Base-by-base conservation (phyloP, 2,329 filamentous ascomycete species). In the Fusarium sp. region DNA sequence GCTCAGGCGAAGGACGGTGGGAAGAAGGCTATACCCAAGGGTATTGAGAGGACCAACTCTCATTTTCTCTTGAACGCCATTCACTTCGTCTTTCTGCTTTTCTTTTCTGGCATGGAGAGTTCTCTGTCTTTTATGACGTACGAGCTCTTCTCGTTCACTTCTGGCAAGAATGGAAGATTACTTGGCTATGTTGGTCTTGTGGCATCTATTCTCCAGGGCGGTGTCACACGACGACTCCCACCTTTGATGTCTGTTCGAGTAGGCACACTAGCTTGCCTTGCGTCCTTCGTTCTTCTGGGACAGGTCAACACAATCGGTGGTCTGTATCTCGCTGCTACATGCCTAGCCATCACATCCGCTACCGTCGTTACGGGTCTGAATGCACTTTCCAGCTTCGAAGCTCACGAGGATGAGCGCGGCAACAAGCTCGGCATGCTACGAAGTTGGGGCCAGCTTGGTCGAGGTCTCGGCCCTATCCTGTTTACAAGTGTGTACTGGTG, bases 401-500 rank as follows among this genome's bases (percentile, higher is more conserved):
- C 95, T 1, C 87, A 86, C 49, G 91, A 92, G 68, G 89, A 88
- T 42, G 95, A 98, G 83, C 88, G 96, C 44, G 96, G 96, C 6
- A 91, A 91, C 52, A 97, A 97, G 79, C 85, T 99, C 58, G 96
- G 96, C 7, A 92, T 94, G 65, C 88, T 98, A 75, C 88, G 96
- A 33, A 90, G 88, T 75, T 91, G 87, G 91, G 96, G 96, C 10
- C 96, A 99, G 85, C 88, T 95, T 8, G 96, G 96, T 6, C 89
- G 96, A 38, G 94, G 95, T 0, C 82, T 97, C 16, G 96, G 96
- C 0, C 96, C 96, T 1, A 82, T 99, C 9, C 84, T 97, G 40
- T 99, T 99, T 80, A 98, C 96, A 71, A 94, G 94, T 54, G 86
- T 99, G 63, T 99, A 99, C 84, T 99, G 96, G 96, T 99, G 96